Base-by-base conservation (phyloP, 1,284 basidiomycete species). In the Malassezia vespertilionis region DNA sequence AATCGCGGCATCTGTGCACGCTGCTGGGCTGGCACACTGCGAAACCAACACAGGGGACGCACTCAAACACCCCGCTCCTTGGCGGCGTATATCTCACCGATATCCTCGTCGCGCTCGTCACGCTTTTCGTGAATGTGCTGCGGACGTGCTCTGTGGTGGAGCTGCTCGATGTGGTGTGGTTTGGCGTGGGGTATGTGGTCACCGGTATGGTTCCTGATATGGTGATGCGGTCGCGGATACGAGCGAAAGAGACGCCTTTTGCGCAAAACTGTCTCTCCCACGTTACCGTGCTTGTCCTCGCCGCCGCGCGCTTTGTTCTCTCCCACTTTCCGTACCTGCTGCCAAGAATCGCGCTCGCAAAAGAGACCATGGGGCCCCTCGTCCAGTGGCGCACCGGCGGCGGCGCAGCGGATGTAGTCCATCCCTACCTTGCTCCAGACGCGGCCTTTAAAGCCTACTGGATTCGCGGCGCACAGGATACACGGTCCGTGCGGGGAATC, bases 71-170 rank as follows among this genome's bases (percentile, higher is more conserved):
- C 22, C 52, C 66, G 5, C 28, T 67, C 17, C 38, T 69, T 5
- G 66, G 66, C 31, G 65, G 65, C 12, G 49, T 69, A 32, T 66
- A 60, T 50, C 58, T 63, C 33, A 58, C 63, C 18, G 66, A 69
- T 33, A 45, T 68, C 37, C 39, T 69, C 41, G 62, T 69, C 31
- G 56, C 65, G 10, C 53, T 53, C 34, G 54, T 61, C 33, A 55
- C 58, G 35, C 62, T 65, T 17, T 46, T 54, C 4, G 38, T 61
- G 46, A 68, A 69, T 46, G 52, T 66, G 1, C 15, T 68, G 24
- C 44, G 56, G 6, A 68, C 66, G 9, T 58, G 57, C 40, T 55
- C 57, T 18, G 34, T 69, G 12, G 66, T 62, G 22, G 65, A 69
- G 44, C 42, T 66, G 5, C 44, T 57, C 10, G 66, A 69, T 36